These are phyloP conservation scores for Chalciporus chontae DNA, from an alignment of 768 basidiomycete genomes.

Conservation along the genomic window DNA sequence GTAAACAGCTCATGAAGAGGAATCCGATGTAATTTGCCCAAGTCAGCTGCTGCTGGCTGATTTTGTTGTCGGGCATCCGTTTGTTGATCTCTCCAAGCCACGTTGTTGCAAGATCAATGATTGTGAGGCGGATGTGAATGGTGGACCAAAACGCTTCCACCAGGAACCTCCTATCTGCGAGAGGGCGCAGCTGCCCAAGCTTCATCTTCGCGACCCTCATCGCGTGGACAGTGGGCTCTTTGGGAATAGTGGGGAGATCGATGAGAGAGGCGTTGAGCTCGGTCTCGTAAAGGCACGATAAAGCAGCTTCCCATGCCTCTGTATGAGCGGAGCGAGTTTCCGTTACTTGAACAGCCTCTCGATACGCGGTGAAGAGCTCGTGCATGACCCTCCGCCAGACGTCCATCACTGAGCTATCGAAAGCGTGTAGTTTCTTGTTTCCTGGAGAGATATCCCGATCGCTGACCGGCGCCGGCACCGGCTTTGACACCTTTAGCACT, in stretches of 20 bases:
- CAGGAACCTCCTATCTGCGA: slow-evolving; percentile 54
- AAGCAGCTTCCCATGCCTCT: slow-evolving; percentile 59
- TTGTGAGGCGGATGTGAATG: slow-evolving; percentile 48
- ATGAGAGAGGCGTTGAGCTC: slow-evolving; percentile 37
- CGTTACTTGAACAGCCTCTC: slow-evolving; percentile 37
- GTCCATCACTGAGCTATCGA: slow-evolving; percentile 30
- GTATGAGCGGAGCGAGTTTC: slow-evolving; percentile 51
- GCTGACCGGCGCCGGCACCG: slow-evolving; percentile 23
- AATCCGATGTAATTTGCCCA: slow-evolving; percentile 51
- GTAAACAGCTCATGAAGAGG: slow-evolving; percentile 42
- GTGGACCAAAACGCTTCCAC: slow-evolving; percentile 60
- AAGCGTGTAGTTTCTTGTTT: slow-evolving; percentile 21
- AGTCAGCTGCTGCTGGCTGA: slow-evolving; percentile 27
- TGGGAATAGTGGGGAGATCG: slow-evolving; percentile 36
- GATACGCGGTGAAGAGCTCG: slow-evolving; percentile 39
- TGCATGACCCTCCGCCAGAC: slow-evolving; percentile 41
- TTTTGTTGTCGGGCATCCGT: slow-evolving; percentile 16
- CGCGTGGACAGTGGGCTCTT: slow-evolving; percentile 44
- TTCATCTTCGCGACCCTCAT: slow-evolving; percentile 48
- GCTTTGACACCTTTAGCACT: slow-evolving; percentile 12
- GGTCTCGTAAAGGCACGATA: slow-evolving; percentile 46
- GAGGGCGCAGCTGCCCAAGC: slow-evolving; percentile 56
- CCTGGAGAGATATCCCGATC: slow-evolving; percentile 28
- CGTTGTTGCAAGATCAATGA: slow-evolving; percentile 41
- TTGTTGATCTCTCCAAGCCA: slow-evolving; percentile 38